Conservation (phyloP, 2,329 filamentous ascomycete genomes). For the Fragosphaeria purpurea region DNA sequence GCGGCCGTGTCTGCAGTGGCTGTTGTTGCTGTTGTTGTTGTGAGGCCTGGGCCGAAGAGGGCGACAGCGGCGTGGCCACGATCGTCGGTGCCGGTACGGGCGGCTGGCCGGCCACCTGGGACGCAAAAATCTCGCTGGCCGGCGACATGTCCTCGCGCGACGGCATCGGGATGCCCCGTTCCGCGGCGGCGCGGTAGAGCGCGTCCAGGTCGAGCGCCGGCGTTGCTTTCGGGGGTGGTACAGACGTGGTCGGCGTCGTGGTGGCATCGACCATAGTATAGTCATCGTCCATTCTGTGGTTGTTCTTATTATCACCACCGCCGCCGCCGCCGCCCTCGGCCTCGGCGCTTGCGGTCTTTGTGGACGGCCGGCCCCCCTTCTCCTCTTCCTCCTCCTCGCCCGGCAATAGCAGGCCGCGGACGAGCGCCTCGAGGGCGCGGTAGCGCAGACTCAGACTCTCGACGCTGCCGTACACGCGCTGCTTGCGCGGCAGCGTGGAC, state of each 20-base stretch:
- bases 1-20: not conserved
- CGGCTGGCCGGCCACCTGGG: not conserved
- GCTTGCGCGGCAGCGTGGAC: constrained; percentile 34
- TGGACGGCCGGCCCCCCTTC: not conserved
- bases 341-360: not conserved
- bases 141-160: constrained; percentile 13
- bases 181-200: constrained; percentile 10
- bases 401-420: constrained; percentile 29
- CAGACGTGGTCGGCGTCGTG: not conserved
- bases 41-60: not conserved
- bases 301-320: not conserved
- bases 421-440: constrained; percentile 31
- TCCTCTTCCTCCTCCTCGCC: constrained; percentile 16
- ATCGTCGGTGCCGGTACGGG: constrained; percentile 1
- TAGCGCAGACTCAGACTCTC: constrained; percentile 30
- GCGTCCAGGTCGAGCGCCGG: constrained; percentile 10
- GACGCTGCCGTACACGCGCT: constrained; percentile 31
- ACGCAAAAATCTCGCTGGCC: constrained; percentile 9
- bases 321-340: not conserved
- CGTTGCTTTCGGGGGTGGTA: not conserved
- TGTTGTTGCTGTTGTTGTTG: not conserved
- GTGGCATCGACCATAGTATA: not conserved
- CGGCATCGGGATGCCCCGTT: constrained; percentile 11
- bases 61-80: constrained; percentile 2
- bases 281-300: not conserved